Percentiles rank a stretch among this genome's conserved stretches.
These are phyloP conservation scores for Ganoderma leucocontextum DNA, from an alignment of 1,284 basidiomycete genomes.

Conservation along the genomic window DNA sequence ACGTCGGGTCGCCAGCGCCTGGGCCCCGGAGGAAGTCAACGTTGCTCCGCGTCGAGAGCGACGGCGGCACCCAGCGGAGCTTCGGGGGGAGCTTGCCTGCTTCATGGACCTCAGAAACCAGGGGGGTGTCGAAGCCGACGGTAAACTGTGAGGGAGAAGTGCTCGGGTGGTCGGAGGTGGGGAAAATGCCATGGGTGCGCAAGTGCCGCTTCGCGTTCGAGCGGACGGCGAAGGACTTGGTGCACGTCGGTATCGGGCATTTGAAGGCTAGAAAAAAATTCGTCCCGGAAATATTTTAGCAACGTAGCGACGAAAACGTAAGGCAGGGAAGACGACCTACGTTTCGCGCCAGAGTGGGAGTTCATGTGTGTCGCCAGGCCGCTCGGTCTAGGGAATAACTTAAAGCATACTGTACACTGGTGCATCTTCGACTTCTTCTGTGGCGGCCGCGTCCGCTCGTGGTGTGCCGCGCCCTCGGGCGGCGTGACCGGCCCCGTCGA, in stretches of 20 bases:
- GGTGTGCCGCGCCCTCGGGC: constrained; percentile 26
- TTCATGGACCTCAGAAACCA: constrained; percentile 53
- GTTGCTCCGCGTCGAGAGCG: constrained; percentile 43
- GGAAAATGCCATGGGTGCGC: constrained; percentile 57
- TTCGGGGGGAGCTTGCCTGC: constrained; percentile 49
- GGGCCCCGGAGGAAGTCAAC: constrained; percentile 39
- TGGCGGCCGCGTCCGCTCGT: constrained; percentile 38
- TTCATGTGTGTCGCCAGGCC: constrained; percentile 79
- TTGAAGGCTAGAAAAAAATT: constrained; percentile 53
- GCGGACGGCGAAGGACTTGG: constrained; percentile 65
- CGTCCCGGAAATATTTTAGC: constrained; percentile 1
- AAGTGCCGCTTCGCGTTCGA: constrained; percentile 73
- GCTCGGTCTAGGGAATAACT: constrained; percentile 70
- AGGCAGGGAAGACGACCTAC: constrained; percentile 46
- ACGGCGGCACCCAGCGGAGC: constrained; percentile 54
- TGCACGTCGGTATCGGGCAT: constrained; percentile 62
- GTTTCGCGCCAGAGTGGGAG: constrained; percentile 72
- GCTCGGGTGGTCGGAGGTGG: constrained; percentile 41
- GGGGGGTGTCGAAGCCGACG: constrained; percentile 55
- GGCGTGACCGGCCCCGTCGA: constrained; percentile 25
- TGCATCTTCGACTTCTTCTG: constrained; percentile 61
- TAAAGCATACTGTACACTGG: constrained; percentile 61
- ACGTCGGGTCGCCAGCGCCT: constrained; percentile 17
- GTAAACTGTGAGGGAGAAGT: constrained; percentile 45
- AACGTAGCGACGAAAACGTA: neutral